Conservation (phyloP, 345 rosid genomes). For the Camelina sativa region DNA sequence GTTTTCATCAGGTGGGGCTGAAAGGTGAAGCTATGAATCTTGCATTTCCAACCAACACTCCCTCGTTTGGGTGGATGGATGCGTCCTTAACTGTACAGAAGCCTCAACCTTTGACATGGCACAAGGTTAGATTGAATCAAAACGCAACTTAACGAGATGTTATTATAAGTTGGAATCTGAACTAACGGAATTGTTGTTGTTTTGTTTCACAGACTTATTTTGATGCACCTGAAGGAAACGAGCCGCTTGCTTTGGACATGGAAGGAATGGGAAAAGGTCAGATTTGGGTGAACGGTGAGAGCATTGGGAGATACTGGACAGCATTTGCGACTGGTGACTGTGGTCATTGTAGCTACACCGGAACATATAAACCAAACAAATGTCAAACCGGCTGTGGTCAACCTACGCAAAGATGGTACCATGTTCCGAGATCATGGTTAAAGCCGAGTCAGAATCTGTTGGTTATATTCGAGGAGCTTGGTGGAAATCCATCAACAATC, state of each 20-base stretch:
- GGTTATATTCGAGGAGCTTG: constrained; percentile 95
- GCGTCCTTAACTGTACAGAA: constrained; percentile 64
- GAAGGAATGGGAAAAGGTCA: constrained; percentile 98
- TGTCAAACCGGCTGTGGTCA: constrained; percentile 92
- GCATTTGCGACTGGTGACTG: constrained; percentile 84
- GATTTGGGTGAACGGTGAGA: constrained; percentile 93
- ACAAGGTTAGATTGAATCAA: constrained; percentile 60
- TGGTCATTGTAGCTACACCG: constrained; percentile 76
- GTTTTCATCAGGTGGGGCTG: constrained; percentile 77
- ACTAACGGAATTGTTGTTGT: neutral
- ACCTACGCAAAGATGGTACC: constrained; percentile 95
- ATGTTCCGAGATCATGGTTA: constrained; percentile 91
- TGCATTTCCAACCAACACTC: constrained; percentile 62
- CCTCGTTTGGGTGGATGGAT: constrained; percentile 79
- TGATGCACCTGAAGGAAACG: constrained; percentile 90
- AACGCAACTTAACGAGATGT: neutral
- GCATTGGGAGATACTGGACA: constrained; percentile 97
- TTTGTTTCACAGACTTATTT: constrained; percentile 64
- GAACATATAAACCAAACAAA: constrained; percentile 78
- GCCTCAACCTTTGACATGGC: constrained; percentile 93
- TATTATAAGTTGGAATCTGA: neutral
- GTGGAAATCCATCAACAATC: constrained; percentile 81
- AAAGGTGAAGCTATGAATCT: constrained; percentile 96
- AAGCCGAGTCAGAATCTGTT: constrained; percentile 83
- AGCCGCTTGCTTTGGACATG: constrained; percentile 95